phyloP scores from a whole-genome alignment of 441 rosid species.

The Euphorbia schlechtendalii region DNA sequence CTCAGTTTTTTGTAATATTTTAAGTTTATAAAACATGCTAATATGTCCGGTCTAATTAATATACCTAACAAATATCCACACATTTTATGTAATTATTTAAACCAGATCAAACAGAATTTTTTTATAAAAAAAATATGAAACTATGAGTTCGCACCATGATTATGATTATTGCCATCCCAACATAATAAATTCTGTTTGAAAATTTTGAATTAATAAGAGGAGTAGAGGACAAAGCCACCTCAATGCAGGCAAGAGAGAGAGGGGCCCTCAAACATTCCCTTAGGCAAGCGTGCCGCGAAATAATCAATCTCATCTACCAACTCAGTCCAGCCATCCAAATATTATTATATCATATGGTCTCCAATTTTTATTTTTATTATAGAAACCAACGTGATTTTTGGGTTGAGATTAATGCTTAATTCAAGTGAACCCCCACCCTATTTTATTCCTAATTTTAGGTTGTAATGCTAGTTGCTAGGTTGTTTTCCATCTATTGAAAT shows the following conservation, averaged over 20 bases:
- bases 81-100: too few relatives aligned
- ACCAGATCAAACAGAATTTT: too few relatives aligned
- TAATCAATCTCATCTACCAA: constrained; percentile 14
- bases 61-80: too few relatives aligned
- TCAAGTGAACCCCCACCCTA: neutral
- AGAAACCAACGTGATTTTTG: neutral
- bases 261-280: constrained; percentile 27
- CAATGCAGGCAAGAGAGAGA: neutral
- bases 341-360: too few relatives aligned
- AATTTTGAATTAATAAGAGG: neutral
- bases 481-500: neutral
- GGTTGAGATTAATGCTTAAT: neutral
- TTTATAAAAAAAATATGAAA: too few relatives aligned
- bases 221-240: neutral
- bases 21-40: too few relatives aligned
- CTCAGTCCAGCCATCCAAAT: constrained; percentile 3
- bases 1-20: too few relatives aligned
- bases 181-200: too few relatives aligned
- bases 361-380: neutral
- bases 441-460: constrained; percentile 1
- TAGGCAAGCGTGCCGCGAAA: constrained; percentile 23
- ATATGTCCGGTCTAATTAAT: too few relatives aligned
- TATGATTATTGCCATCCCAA: too few relatives aligned
- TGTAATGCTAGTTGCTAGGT: neutral
- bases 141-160: too few relatives aligned